Percentiles rank a stretch among this genome's conserved stretches.
Evolutionary conservation across 129 eudicot species (phyloP).

Genomic region (Dittrichia graveolens): DNA sequence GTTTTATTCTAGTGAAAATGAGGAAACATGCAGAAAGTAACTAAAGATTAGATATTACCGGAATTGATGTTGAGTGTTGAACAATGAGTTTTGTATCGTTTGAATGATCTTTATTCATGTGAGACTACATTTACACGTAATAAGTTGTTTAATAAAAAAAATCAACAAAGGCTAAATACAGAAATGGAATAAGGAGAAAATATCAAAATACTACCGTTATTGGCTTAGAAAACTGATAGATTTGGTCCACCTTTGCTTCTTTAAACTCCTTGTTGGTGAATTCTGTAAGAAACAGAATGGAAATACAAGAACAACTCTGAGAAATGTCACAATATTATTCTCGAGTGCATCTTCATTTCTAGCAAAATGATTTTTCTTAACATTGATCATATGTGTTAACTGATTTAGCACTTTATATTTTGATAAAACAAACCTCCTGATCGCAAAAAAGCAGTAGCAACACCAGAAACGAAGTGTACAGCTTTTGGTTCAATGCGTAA

Average conservation of each 20-base stretch:
- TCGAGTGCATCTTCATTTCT: neutral
- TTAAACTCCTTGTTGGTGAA: conserved; percentile 63
- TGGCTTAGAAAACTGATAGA: conserved; percentile 94
- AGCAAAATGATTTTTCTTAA: neutral
- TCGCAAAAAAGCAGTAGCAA: conserved; percentile 82
- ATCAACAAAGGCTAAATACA: neutral
- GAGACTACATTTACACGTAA: conserved; percentile 59
- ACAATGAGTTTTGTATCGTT: conserved; percentile 89
- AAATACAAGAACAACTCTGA: neutral
- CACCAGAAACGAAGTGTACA: conserved; percentile 77
- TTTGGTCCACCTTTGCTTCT: conserved; percentile 79
- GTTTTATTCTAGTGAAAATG: neutral
- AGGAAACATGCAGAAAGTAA: neutral
- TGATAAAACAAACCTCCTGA: conserved; percentile 68
- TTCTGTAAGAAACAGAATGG: conserved; percentile 40
- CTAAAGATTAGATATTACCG: conserved; percentile 49
- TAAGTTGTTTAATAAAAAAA: neutral
- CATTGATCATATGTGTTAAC: neutral
- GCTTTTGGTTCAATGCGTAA: conserved; percentile 80
- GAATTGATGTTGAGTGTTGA: conserved; percentile 79
- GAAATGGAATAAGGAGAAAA: neutral
- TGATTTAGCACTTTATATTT: neutral
- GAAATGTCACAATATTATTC: neutral
- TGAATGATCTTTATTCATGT: conserved; percentile 91
- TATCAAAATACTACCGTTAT: conserved; percentile 49